Conservation (phyloP, 2,329 filamentous ascomycete species). For the Calonectria naviculata region DNA sequence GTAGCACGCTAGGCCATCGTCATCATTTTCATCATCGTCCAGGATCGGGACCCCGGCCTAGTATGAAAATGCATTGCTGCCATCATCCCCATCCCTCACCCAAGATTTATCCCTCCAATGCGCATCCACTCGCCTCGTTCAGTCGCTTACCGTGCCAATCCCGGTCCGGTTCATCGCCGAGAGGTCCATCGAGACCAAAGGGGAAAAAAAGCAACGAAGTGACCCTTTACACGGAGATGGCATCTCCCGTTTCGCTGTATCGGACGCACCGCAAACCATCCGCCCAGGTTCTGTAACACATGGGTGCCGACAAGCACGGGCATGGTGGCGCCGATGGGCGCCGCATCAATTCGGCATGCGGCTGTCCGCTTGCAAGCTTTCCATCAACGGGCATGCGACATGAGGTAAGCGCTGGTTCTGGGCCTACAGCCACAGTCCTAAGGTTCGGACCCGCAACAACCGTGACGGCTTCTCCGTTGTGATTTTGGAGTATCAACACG, state of each 20-base stretch:
- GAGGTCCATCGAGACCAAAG: background rate
- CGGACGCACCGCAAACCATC: slow-evolving; percentile 4
- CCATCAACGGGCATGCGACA: slow-evolving; percentile 5
- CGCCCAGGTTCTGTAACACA: background rate
- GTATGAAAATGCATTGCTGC: slow-evolving; percentile 3
- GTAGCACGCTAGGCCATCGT: background rate
- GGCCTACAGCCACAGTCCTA: slow-evolving; percentile 3
- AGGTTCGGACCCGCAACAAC: background rate
- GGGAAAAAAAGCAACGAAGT: background rate
- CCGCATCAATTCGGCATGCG: background rate
- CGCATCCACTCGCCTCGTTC: background rate
- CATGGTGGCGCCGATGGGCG: background rate
- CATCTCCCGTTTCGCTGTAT: background rate
- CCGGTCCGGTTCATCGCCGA: slow-evolving; percentile 6
- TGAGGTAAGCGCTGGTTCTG: slow-evolving; percentile 2
- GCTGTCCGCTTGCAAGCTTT: slow-evolving; percentile 4
- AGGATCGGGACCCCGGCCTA: slow-evolving; percentile 12
- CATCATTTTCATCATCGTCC: slow-evolving; percentile 14
- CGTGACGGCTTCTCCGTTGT: background rate
- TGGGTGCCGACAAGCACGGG: background rate
- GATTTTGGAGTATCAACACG: background rate
- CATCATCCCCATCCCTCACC: background rate
- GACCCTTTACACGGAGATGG: background rate
- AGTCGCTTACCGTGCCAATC: background rate
- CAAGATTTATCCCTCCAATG: slow-evolving; percentile 10